Base-by-base conservation (phyloP, 2,329 filamentous ascomycete species). In the Talaromyces sp. region DNA sequence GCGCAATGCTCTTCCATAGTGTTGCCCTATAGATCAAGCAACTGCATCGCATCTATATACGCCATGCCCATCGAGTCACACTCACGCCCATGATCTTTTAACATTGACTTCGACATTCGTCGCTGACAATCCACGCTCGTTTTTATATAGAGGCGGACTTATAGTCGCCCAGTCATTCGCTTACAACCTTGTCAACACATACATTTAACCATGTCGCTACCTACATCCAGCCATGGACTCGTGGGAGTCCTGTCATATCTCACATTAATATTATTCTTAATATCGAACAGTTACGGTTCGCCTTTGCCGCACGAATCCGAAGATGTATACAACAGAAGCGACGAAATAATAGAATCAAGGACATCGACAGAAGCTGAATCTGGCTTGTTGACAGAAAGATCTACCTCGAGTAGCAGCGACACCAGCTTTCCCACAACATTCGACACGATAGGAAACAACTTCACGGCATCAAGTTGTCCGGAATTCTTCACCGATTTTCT, bases 401-500 rank as follows among this genome's bases (percentile, higher is more conserved):
- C 54, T 33, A 41, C 54, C n/a, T 56, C 35, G 11, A 33, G 33
- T 35, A 57, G 55, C 55, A 57, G 56, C 56, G 53, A 53, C 28
- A 21, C 25, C 37, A 58, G 56, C 28, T 62, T 88, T 41, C 89
- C 87, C 0, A 82, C 73, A 10, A 81, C 87, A 2, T 89, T 90
- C 66, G 88, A 91, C 65, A 84, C 81, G 57, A 71, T 88, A 31
- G 80, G 81, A 7, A 79, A 79, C 61, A 87, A 88, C 64, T 88
- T 89, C 72, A 81, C 81, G 15, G 73, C 70, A 55, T 66, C 73
- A 10, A 75, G 77, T 53, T 80, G 78, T 48, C 66, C 73, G 13
- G 69, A 76, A 4, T 79, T 93, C 73, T 86, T 96, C 71, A 78
- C 82, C 53, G 72, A 71, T 2, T 84, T 96, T 65, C 80, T 94